Evolutionary conservation across 169 alveolate species (phyloP).

Genomic region (Plasmodium knowlesi): DNA sequence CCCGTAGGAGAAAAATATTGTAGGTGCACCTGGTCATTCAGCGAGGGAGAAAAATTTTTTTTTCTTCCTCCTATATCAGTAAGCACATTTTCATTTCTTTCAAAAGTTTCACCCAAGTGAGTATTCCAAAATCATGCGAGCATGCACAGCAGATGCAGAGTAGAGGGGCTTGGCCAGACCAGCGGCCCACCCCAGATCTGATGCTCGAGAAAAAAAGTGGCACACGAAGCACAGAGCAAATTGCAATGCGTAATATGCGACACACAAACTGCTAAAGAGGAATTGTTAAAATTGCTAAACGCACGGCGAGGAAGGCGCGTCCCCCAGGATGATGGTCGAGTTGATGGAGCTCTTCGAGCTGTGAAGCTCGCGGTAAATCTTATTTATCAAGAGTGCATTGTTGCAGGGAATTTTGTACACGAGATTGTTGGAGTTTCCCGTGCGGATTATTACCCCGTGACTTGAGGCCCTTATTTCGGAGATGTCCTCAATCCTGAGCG

Average conservation of each 20-base stretch:
- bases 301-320: background rate
- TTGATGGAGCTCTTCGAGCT: conserved; percentile 63
- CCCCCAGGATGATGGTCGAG: conserved; percentile 56
- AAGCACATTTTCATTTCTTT: background rate
- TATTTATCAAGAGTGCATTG: conserved; percentile 50
- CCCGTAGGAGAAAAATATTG: background rate
- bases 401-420: conserved; percentile 72
- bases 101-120: background rate
- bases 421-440: background rate
- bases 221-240: too few species aligned
- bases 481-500: conserved; percentile 67
- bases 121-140: background rate
- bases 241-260: background rate
- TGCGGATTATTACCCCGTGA: conserved; percentile 53
- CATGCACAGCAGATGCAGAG: background rate
- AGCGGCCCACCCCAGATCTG: background rate
- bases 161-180: background rate
- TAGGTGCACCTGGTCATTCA: background rate
- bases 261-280: background rate
- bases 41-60: background rate
- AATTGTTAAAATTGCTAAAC: background rate
- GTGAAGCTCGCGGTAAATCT: conserved; percentile 58
- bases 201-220: background rate
- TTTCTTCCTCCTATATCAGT: background rate
- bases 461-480: conserved; percentile 71